phyloP scores from a whole-genome alignment of 2,329 filamentous ascomycete genomes.

The Trematosphaeria pertusa region DNA sequence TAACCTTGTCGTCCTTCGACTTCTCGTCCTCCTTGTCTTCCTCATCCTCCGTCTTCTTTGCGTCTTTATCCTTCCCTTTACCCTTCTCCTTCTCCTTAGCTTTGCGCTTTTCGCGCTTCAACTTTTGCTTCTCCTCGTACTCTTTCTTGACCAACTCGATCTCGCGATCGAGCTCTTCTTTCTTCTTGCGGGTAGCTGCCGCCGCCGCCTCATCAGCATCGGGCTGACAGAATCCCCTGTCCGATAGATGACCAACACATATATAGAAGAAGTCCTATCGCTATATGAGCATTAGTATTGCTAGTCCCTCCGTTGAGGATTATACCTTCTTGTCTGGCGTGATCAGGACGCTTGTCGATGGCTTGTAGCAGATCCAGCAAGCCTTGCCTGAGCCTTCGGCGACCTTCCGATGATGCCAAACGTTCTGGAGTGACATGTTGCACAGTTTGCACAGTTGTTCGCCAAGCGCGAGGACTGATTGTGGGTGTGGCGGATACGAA shows the following conservation, averaged over 20 bases:
- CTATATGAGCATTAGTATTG: too few species aligned
- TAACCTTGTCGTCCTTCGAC: conserved; percentile 65
- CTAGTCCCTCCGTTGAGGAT: too few species aligned
- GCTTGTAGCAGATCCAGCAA: conserved; percentile 92
- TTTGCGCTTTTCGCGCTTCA: conserved; percentile 60
- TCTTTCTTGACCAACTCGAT: conserved; percentile 59
- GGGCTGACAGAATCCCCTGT: conserved; percentile 77
- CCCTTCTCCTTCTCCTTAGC: conserved; percentile 61
- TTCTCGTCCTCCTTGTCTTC: conserved; percentile 70
- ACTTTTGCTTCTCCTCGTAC: conserved; percentile 62
- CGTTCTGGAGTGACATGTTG: conserved; percentile 66
- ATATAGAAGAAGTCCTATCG: conserved; percentile 87
- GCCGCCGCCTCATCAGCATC: conserved; percentile 73
- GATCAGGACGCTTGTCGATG: conserved; percentile 84
- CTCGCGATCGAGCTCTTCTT: conserved; percentile 57
- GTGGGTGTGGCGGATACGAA: too few species aligned
- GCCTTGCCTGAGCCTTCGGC: conserved; percentile 82
- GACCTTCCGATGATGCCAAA: conserved; percentile 85
- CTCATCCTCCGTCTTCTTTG: conserved; percentile 67
- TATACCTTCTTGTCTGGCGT: conserved; percentile 88
- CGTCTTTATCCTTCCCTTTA: conserved; percentile 64
- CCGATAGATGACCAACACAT: conserved; percentile 82
- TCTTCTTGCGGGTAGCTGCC: conserved; percentile 60
- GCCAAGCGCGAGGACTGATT: too few species aligned
- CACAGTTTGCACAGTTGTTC: too few species aligned